phyloP scores from a whole-genome alignment of 2,329 filamentous ascomycete genomes.

The Venturia effusa region DNA sequence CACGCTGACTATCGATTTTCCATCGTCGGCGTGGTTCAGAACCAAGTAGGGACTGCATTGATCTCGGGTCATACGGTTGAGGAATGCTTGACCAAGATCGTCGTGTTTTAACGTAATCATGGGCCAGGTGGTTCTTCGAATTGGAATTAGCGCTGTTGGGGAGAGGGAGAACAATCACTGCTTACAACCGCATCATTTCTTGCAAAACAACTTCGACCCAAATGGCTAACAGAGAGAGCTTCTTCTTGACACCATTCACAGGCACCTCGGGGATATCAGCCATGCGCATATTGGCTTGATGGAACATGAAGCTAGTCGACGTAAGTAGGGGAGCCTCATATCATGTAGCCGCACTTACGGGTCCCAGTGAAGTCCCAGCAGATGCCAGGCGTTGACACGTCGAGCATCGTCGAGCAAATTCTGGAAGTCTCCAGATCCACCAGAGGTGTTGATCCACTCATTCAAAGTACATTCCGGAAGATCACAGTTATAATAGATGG shows the following conservation, averaged over 20 bases:
- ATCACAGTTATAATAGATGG: slow-evolving; percentile 56
- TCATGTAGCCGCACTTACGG: slow-evolving; percentile 19
- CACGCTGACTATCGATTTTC: slow-evolving; percentile 37
- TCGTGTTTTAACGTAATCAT: slow-evolving; percentile 46
- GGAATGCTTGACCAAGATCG: slow-evolving; percentile 41
- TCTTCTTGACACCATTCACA: slow-evolving; percentile 36
- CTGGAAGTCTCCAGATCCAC: slow-evolving; percentile 41
- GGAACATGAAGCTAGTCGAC: slow-evolving; percentile 45
- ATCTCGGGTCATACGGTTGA: slow-evolving; percentile 43
- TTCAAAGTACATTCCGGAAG: slow-evolving; percentile 43
- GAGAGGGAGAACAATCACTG: not conserved
- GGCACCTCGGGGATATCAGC: slow-evolving; percentile 36
- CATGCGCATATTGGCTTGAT: slow-evolving; percentile 49
- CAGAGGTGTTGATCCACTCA: slow-evolving; percentile 52
- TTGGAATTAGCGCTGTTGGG: not conserved
- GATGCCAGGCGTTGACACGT: slow-evolving; percentile 43
- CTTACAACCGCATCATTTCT: slow-evolving; percentile 41
- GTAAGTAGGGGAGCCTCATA: not conserved
- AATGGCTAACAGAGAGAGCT: slow-evolving; percentile 44
- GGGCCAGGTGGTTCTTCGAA: slow-evolving; percentile 35
- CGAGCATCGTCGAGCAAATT: slow-evolving; percentile 42
- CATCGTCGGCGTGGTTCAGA: slow-evolving; percentile 33
- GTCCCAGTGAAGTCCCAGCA: slow-evolving; percentile 46
- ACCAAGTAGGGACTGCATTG: slow-evolving; percentile 39
- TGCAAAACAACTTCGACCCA: slow-evolving; percentile 45